Evolutionary conservation across 352 stramenopile genomes (phyloP).

Genomic region (Blastocystis sp.): DNA sequence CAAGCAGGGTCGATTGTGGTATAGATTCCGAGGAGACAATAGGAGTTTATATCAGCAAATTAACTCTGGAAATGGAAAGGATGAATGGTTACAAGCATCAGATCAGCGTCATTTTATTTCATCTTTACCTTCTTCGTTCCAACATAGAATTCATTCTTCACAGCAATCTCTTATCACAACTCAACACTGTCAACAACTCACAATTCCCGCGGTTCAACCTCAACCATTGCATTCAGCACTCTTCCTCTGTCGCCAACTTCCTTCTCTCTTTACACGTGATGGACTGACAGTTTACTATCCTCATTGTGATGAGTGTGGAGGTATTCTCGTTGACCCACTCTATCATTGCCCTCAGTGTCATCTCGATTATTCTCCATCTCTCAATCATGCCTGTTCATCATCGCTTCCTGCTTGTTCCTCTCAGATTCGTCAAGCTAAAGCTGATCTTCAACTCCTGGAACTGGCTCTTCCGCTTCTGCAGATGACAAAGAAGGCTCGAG

Average conservation of each 20-base stretch:
- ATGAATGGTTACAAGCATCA: background rate
- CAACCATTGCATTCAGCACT: background rate
- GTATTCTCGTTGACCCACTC: background rate
- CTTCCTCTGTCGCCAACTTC: background rate
- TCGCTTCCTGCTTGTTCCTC: background rate
- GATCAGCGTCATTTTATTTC: background rate
- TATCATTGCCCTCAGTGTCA: slow-evolving; percentile 23
- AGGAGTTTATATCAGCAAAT: background rate
- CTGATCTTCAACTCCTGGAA: background rate
- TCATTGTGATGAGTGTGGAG: slow-evolving; percentile 10
- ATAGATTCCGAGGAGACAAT: background rate
- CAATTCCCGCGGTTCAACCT: background rate
- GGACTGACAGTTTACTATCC: background rate
- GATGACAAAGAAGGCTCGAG: background rate
- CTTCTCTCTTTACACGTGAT: background rate
- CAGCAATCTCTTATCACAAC: background rate
- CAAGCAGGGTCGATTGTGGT: background rate
- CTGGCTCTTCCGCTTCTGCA: background rate
- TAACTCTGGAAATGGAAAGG: background rate
- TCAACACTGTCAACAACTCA: background rate
- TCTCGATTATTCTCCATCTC: background rate
- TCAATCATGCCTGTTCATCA: background rate
- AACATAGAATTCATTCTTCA: no score
- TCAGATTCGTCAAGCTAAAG: background rate
- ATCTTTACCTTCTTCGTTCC: no score